Base-by-base conservation (phyloP, 345 rosid species). In the Draba incana region DNA sequence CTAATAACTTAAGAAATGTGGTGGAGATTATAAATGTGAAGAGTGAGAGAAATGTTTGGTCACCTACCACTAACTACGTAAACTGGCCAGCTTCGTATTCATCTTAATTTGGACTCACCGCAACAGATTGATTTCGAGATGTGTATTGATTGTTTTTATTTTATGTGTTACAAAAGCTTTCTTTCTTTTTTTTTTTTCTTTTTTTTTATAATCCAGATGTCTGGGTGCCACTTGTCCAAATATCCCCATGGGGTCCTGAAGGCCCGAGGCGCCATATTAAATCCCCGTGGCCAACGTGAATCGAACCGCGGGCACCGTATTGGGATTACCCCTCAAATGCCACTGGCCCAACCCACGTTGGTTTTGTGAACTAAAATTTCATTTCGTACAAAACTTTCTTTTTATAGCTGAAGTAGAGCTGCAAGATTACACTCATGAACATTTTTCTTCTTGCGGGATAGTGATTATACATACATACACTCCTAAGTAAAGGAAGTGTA, bases 11-110 rank as follows among this genome's bases (percentile, higher is more conserved):
- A 44, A 14, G 10, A 55, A 68, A 45, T 51, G 48, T 1, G 49
- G 37, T 64, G 61, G 50, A 55, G 14, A 41, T 15, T 52, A 20
- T 20, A 57, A 8, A 20, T 16, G n/a, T 57, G 30, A 53, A 53
- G 61, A 25, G 52, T 43, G 62, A 53, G 62, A 53, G 35, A 46
- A 68, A 33, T 46, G 61, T 61, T 61, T 62, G 75, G 62, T 25
- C 56, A 70, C 68, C 62, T 42, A 53, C 62, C 54, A 15, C 61
- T 51, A 70, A 50, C 52, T 62, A 33, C 38, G 7, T 43, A 51
- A 41, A 59, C 3, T 61, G 27, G 67, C 54, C 58, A 68, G 24
- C 51, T 49, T 69, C 45, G 27, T 11, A 46, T 48, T 24, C 2
- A 33, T 33, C 27, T 20, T 37, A 47, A 10, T 57, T 35, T 68